phyloP scores from a whole-genome alignment of 352 stramenopile genomes.

The Pythium vanterpoolii region DNA sequence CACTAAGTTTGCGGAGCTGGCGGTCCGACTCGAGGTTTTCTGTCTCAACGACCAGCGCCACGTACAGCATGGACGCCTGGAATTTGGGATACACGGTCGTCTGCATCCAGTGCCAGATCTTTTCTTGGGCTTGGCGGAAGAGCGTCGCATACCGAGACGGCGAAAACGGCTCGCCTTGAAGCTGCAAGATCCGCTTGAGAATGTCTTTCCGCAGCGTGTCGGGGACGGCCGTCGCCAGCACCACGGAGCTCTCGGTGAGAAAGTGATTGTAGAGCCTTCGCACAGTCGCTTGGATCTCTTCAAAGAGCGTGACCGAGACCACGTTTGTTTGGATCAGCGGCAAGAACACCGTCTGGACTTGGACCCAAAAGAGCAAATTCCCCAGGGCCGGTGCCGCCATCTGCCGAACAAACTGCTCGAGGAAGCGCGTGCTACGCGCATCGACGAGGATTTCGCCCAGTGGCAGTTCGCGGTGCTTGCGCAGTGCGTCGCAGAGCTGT shows the following conservation, averaged over 20 bases:
- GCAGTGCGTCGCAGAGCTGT: constrained; percentile 51
- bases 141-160: constrained; percentile 61
- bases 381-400: constrained; percentile 29
- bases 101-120: constrained; percentile 70
- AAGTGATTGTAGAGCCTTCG: constrained; percentile 66
- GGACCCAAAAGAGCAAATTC: constrained; percentile 71
- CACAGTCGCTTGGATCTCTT: constrained; percentile 64
- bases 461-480: constrained; percentile 50
- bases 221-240: constrained; percentile 35
- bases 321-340: constrained; percentile 56
- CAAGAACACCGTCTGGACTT: constrained; percentile 70
- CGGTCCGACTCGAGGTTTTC: constrained; percentile 65
- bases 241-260: constrained; percentile 36
- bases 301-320: constrained; percentile 71
- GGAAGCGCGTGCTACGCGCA: constrained; percentile 44
- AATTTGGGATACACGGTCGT: constrained; percentile 60
- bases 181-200: constrained; percentile 60
- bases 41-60: constrained; percentile 64
- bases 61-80: constrained; percentile 55
- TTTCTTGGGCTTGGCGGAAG: constrained; percentile 69
- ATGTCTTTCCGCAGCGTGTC: constrained; percentile 55
- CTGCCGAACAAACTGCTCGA: constrained; percentile 46
- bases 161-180: constrained; percentile 76
- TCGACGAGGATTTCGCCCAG: constrained; percentile 65
- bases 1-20: constrained; percentile 57